phyloP scores from a whole-genome alignment of 2,329 filamentous ascomycete species.

The Aspergillus sp. region DNA sequence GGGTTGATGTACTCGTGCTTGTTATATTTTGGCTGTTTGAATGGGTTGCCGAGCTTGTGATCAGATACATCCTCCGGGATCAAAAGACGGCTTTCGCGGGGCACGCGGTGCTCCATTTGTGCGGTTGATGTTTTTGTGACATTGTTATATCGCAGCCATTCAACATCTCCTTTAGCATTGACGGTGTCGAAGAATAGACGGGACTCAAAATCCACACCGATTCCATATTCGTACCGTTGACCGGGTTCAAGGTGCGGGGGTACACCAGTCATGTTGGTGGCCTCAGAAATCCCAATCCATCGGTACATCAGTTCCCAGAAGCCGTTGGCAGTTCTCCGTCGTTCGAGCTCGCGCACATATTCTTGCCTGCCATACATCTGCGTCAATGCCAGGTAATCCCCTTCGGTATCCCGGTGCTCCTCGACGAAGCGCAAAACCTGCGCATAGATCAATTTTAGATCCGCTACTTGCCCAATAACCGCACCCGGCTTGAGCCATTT shows the following conservation, averaged over 20 bases:
- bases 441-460: conserved; percentile 49
- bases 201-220: conserved; percentile 55
- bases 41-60: conserved; percentile 33
- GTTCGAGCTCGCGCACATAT: conserved; percentile 47
- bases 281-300: conserved; percentile 38
- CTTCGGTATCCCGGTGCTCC: conserved; percentile 28
- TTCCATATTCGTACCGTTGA: conserved; percentile 50
- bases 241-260: conserved; percentile 35
- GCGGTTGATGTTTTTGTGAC: conserved; percentile 34
- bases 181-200: conserved; percentile 50
- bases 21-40: conserved; percentile 30
- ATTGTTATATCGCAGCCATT: conserved; percentile 43
- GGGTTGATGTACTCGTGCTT: conserved; percentile 30
- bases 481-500: conserved; percentile 51
- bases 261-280: conserved; percentile 37
- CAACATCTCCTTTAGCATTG: conserved; percentile 40
- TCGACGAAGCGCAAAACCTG: conserved; percentile 42
- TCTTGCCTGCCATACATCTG: conserved; percentile 57
- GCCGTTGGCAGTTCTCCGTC: conserved; percentile 32
- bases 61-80: conserved; percentile 38
- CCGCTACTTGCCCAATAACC: conserved; percentile 52
- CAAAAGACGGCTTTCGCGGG: conserved; percentile 38
- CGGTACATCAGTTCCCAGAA: conserved; percentile 42
- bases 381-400: conserved; percentile 51
- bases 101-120: conserved; percentile 37